These are phyloP conservation scores for Aspergillus neotritici DNA, from an alignment of 2,329 filamentous ascomycete species.

Conservation along the genomic window DNA sequence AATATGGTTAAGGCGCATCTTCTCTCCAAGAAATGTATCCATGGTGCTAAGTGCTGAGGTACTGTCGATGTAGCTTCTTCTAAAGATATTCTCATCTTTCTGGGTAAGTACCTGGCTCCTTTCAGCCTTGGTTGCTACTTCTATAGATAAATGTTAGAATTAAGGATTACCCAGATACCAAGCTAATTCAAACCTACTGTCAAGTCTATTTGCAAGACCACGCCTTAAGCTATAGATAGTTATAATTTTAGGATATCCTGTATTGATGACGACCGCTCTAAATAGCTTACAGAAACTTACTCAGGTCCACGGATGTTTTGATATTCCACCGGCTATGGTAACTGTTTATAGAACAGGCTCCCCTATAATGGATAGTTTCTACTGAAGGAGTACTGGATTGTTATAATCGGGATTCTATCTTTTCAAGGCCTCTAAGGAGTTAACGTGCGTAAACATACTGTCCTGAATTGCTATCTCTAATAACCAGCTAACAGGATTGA, in stretches of 20 bases:
- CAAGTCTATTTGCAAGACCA: constrained; percentile 8
- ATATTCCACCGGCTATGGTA: too few relatives aligned
- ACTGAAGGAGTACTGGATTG: too few relatives aligned
- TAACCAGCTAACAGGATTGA: too few relatives aligned
- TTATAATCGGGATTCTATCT: too few relatives aligned
- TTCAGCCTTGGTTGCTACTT: constrained; percentile 8
- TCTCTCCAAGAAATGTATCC: constrained; percentile 8
- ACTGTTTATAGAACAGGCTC: too few relatives aligned
- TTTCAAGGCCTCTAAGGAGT: too few relatives aligned
- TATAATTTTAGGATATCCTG: constrained; percentile 10
- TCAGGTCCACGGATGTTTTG: too few relatives aligned
- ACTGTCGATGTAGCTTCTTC: constrained; percentile 11
- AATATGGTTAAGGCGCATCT: constrained; percentile 9
- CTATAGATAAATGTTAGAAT: constrained; percentile 3
- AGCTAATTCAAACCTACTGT: constrained; percentile 4
- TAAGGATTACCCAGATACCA: background rate
- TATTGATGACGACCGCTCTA: constrained; percentile 5
- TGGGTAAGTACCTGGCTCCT: constrained; percentile 10
- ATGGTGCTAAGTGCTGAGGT: constrained; percentile 9
- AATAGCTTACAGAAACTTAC: constrained; percentile 9
- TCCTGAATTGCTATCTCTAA: too few relatives aligned
- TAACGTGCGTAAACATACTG: too few relatives aligned
- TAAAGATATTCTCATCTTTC: constrained; percentile 9
- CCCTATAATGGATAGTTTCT: too few relatives aligned
- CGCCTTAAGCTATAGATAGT: constrained; percentile 7